Base-by-base conservation (phyloP, 2,329 filamentous ascomycete genomes). In the Alternaria novae-zelandiae region DNA sequence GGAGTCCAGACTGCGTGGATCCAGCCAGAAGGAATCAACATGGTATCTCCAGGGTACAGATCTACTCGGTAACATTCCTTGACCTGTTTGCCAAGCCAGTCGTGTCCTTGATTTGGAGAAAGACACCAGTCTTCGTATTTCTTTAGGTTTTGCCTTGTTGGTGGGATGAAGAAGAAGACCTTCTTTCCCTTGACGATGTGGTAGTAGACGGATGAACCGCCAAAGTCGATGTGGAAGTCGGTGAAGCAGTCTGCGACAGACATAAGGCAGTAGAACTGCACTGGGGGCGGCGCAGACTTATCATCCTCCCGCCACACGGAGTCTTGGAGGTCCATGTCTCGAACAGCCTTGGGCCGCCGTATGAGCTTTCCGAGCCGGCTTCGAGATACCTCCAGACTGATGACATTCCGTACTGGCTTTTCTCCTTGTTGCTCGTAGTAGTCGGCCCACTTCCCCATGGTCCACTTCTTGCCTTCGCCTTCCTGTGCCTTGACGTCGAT, bases 1-100 rank as follows among this genome's bases (percentile, higher is more conserved):
- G 89, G 89, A 10, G 89, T 91, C 87, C 89, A 90, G 8, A 91
- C 89, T 23, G 89, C 89, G 72, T 91, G 89, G 56, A 91, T 91
- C 89, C 89, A 91, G 20, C 89, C 89, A 32, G 89, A 90, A 5
- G 89, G 89, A 66, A 91, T 91, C 46, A 91, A 81, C 86, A 91
- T 90, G 4, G 89, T 91, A 72, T 91, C 89, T 32, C 89, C 89
- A 65, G 88, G 87, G 54, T 84, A 85, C 5, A 91, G 82, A 73
- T 91, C 88, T 46, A 91, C 88, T 51, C 89, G 83, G 70, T 88
- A 90, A 75, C 88, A 90, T 68, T 90, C 88, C 64, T 89, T 89
- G 17, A 88, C 88, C 68, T 89, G 85, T 61, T 87, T 84, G 5
- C 87, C 87, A 32, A 91, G 83, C 76, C 89, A 91, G 12, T 88